Percentiles rank a stretch among this genome's conserved stretches.
Conservation (phyloP, 805 yeast species). For the Tetrapisispora fleetii region DNA sequence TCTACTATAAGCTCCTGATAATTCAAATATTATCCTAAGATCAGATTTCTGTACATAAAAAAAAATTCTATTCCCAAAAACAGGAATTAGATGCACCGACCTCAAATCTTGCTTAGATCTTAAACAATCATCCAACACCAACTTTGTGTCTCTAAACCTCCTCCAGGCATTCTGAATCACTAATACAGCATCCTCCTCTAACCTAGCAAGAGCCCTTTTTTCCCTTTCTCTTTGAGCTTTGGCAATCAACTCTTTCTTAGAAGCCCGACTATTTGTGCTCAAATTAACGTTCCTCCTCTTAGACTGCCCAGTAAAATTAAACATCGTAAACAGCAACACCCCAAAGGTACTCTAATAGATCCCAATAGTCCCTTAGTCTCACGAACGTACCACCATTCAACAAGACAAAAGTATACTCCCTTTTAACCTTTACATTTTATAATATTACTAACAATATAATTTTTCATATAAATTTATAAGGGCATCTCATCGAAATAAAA, state of each 20-base stretch:
- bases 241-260: slow-evolving; percentile 40
- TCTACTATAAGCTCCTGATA: slow-evolving; percentile 6
- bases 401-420: no score
- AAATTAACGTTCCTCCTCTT: slow-evolving; percentile 48
- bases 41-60: slow-evolving; percentile 8
- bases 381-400: no score
- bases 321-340: slow-evolving; percentile 23
- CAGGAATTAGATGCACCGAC: slow-evolving; percentile 20
- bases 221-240: slow-evolving; percentile 58
- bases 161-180: slow-evolving; percentile 43
- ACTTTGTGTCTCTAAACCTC: slow-evolving; percentile 16
- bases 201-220: slow-evolving; percentile 48
- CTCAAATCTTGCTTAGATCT: slow-evolving; percentile 5
- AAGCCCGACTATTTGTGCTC: slow-evolving; percentile 38
- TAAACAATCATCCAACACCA: not conserved
- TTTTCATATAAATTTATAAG: not conserved
- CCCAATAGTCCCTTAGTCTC: no score
- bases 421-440: no score
- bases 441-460: no score
- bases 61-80: slow-evolving; percentile 23
- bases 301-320: slow-evolving; percentile 60
- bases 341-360: no score
- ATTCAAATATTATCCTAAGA: slow-evolving; percentile 3
- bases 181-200: slow-evolving; percentile 39
- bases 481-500: not conserved